phyloP scores from a whole-genome alignment of 306 rosid species.

The Geum urbanum region DNA sequence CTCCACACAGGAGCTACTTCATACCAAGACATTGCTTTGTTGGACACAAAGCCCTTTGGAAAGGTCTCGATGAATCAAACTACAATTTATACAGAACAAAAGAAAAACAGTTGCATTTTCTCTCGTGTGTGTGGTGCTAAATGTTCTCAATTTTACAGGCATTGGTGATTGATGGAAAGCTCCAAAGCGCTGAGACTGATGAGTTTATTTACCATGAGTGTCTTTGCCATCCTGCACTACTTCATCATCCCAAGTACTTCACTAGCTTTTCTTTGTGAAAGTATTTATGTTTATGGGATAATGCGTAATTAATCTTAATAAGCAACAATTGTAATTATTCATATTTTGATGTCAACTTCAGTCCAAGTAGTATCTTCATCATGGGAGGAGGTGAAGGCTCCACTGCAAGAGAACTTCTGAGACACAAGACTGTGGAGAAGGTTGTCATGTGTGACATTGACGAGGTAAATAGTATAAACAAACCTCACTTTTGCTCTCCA shows the following conservation, averaged over 20 bases:
- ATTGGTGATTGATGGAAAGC: conserved; percentile 92
- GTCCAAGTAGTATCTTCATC: conserved; percentile 74
- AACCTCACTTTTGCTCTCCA: background rate
- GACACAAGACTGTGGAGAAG: conserved; percentile 75
- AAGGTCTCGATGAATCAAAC: conserved; percentile 41
- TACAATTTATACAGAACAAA: background rate
- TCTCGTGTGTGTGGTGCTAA: background rate
- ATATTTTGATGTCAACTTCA: conserved; percentile 17
- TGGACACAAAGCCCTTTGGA: conserved; percentile 98
- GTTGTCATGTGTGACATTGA: conserved; percentile 97
- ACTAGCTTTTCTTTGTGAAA: background rate
- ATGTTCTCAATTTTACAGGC: conserved; percentile 43
- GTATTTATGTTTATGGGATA: no score
- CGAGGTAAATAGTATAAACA: conserved; percentile 41
- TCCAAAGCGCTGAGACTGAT: conserved; percentile 96
- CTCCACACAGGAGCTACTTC: conserved; percentile 89
- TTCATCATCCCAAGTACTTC: conserved; percentile 73
- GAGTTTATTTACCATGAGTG: conserved; percentile 95
- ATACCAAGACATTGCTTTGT: conserved; percentile 87
- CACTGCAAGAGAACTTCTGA: conserved; percentile 89
- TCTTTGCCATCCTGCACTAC: conserved; percentile 91
- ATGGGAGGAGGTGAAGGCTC: conserved; percentile 99
- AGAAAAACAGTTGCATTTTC: background rate
- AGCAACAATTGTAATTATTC: no score
- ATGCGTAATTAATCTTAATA: background rate